Evolutionary conservation across 148 eudicot species (phyloP), one percentile per base, ranked within the genome.

Genomic region (Arctostaphylos glauca): DNA sequence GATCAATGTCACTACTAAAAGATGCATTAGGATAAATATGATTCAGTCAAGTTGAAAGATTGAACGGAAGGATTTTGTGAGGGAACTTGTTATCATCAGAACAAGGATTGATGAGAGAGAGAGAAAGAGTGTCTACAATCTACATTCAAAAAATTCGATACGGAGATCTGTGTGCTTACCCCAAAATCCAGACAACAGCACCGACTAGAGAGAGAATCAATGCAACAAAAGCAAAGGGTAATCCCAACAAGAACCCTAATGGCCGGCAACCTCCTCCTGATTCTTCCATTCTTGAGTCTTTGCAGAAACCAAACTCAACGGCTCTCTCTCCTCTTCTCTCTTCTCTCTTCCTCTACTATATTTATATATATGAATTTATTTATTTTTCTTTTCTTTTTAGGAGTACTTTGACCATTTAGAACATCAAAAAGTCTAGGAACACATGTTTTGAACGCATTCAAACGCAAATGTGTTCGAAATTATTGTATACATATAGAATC

Each of bases 151-250:
- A 25, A 7, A 23, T 5, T 4, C 23, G 18, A n/a, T 8, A 46
- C 6, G 50, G 15, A 80, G 54, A 49, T 14, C 43, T 14, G 38
- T 6, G 56, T 70, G 74, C 44, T 55, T 83, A 90, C 92, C 91
- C 93, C 0, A 88, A 75, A 76, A 87, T n/a, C 93, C 91, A 90
- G 31, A 90, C 64, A 48, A 89, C 74, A 64, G 70, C 84, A 46
- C 90, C 93, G 43, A 87, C 76, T 16, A 84, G 77, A 55, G 93
- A 89, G 3, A 90, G 38, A 6, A 87, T 43, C 78, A 90, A 74
- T 0, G 90, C 87, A 62, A 87, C 21, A 14, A 90, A 82, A 41
- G 91, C 90, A 79, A 90, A 89, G 0, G 93, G 93, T 56, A 90
- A 81, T 2, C 87, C 90, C 23, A 90, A 41, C 87, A 90, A 87